Base-by-base conservation (phyloP, 1,139 yeast genomes). In the Candida frijolesensis region DNA sequence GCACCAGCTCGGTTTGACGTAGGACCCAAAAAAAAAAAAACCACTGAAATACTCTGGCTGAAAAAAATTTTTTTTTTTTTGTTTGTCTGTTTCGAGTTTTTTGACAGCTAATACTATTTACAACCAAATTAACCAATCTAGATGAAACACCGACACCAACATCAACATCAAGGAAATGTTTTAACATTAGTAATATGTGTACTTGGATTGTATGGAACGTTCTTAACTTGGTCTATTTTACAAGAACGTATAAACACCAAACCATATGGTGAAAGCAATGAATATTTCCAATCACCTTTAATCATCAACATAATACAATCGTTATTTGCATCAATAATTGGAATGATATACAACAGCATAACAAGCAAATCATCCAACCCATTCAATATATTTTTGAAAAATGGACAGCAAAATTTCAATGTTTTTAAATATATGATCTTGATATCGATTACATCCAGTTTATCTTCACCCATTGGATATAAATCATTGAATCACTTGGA, bases 241-340 rank as follows among this genome's bases (percentile, higher is more conserved):
- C 98, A 94, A 63, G 99, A 94, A 65, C 84, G 95, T 47, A 83
- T 94, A 57, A 82, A 91, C 29, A 84, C 95, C 3, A 86, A 85
- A 45, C 83, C 89, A 4, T 91, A 91, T 67, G 91, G 89, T 1
- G 58, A 45, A n/a, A 40, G 18, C 9, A 62, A 42, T 56, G 60
- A 44, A 49, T 77, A 74, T 49, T 91, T 89, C 70, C 80, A 84
- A 53, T 85, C 91, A 1, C 94, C 98, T 0, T 75, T 89, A 53
- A 77, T 90, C 18, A 82, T 92, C 53, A 90, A 89, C 59, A 70
- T 84, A 16, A 72, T 84, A 2, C 98, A 94, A 68, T 85, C 92
- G 11, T 61, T 82, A 1, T 79, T 87, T 54, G 97, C 97, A 0
- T 78, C 84, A 45, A 34, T 84, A 0, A 80, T 87, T 1, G 97